Percentiles rank a stretch among this genome's conserved stretches.
Evolutionary conservation across 2,329 filamentous ascomycete species (phyloP).

Genomic region (Diaporthe vaccinii): DNA sequence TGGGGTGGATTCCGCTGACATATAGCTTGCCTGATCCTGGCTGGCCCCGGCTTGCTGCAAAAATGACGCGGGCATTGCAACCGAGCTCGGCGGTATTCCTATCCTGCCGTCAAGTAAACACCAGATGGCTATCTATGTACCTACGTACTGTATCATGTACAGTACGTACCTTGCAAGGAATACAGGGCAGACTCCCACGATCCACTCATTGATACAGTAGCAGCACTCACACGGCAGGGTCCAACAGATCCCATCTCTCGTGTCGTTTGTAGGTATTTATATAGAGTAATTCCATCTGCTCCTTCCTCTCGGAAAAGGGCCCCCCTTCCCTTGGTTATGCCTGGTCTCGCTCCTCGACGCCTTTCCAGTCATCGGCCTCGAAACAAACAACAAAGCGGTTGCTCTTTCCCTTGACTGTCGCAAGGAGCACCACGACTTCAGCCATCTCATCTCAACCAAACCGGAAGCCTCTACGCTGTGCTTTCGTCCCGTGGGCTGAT

Average conservation of each 20-base stretch:
- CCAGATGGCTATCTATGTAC: background rate
- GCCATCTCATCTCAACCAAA: background rate
- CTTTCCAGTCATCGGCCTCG: conserved; percentile 11
- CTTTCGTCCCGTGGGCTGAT: background rate
- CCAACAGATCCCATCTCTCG: conserved; percentile 16
- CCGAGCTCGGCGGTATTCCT: conserved; percentile 36
- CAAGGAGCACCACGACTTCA: conserved; percentile 5
- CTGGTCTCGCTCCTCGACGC: conserved; percentile 25
- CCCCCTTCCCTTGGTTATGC: background rate
- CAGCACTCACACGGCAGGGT: background rate
- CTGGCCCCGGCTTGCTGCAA: background rate
- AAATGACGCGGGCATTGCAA: conserved; percentile 19
- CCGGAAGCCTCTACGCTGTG: background rate
- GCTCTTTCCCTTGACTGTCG: conserved; percentile 34
- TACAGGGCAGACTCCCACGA: background rate
- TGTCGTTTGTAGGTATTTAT: conserved; percentile 17
- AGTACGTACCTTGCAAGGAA: background rate
- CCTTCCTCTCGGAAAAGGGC: background rate
- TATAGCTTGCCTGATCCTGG: conserved; percentile 25
- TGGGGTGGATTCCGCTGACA: conserved; percentile 30
- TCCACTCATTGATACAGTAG: background rate
- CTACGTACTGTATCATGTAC: conserved; percentile 20
- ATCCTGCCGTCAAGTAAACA: conserved; percentile 20
- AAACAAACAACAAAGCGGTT: conserved; percentile 2
- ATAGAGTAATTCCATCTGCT: background rate